A percentile compares a stretch with the other conserved stretches of the same genome.
Evolutionary conservation across 176 grass and related monocot species (phyloP).

Genomic region (Oryza longistaminata): DNA sequence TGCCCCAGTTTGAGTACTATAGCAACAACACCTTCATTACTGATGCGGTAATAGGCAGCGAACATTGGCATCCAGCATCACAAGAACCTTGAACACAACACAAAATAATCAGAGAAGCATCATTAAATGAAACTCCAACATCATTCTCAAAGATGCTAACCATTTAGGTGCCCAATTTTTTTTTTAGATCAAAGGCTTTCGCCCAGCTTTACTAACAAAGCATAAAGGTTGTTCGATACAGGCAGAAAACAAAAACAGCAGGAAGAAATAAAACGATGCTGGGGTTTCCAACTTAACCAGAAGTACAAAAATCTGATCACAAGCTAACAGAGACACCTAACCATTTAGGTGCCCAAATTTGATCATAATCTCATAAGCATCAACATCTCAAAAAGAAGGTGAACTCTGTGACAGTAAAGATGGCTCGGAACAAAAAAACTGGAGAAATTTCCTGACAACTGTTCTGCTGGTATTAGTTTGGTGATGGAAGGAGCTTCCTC

Average conservation of each 20-base stretch:
- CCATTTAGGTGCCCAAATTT: not conserved
- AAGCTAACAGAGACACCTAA: no score
- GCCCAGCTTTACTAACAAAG: no score
- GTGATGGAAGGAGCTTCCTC: slow-evolving; percentile 46
- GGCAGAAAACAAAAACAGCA: no score
- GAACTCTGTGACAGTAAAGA: not conserved
- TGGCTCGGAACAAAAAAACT: not conserved
- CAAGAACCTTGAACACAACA: not conserved
- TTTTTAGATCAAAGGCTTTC: no score
- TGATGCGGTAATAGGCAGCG: not conserved
- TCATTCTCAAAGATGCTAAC: not conserved
- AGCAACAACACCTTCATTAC: not conserved
- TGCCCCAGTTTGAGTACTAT: not conserved
- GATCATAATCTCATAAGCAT: not conserved
- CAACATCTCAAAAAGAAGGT: not conserved
- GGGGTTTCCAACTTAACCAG: no score
- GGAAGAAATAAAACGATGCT: no score
- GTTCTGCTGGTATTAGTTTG: not conserved
- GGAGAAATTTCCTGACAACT: not conserved
- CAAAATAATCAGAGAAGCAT: not conserved
- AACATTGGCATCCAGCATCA: not conserved
- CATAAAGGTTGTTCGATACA: no score
- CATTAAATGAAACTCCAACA: not conserved
- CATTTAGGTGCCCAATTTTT: not conserved
- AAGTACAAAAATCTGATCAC: no score